phyloP scores from a whole-genome alignment of 768 basidiomycete genomes.

The Phanerodontia chrysosporium region DNA sequence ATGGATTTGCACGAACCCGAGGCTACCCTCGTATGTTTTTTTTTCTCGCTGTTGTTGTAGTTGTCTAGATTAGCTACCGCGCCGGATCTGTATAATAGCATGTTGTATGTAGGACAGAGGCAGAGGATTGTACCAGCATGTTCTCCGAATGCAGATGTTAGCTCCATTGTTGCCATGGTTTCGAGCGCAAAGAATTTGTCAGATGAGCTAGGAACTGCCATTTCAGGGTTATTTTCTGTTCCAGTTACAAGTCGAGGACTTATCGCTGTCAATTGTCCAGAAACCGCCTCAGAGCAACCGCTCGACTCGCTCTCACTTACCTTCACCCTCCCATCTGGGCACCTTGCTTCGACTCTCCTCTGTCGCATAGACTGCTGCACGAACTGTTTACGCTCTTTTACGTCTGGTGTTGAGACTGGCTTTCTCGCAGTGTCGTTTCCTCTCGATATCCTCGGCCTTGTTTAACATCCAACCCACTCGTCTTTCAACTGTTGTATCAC shows the following conservation, averaged over 20 bases:
- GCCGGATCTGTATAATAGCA: not conserved
- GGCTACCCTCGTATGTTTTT: not conserved
- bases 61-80: not conserved
- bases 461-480: constrained; percentile 6
- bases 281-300: constrained; percentile 1
- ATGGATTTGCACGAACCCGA: not conserved
- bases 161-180: constrained; percentile 4
- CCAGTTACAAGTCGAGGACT: not conserved
- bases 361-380: constrained; percentile 12
- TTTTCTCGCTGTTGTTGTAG: not conserved
- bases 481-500: constrained; percentile 5
- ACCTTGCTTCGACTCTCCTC: constrained; percentile 1
- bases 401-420: constrained; percentile 11
- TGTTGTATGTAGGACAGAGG: not conserved
- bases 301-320: not conserved
- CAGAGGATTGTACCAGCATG: not conserved
- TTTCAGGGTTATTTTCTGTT: not conserved
- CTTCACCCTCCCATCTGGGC: constrained; percentile 5
- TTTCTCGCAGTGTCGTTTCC: constrained; percentile 7
- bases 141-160: not conserved
- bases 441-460: constrained; percentile 5
- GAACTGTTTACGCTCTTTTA: constrained; percentile 16
- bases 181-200: not conserved
- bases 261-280: not conserved
- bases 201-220: not conserved